Conservation (phyloP, 352 stramenopile genomes). For the Phytopythium vexans region DNA sequence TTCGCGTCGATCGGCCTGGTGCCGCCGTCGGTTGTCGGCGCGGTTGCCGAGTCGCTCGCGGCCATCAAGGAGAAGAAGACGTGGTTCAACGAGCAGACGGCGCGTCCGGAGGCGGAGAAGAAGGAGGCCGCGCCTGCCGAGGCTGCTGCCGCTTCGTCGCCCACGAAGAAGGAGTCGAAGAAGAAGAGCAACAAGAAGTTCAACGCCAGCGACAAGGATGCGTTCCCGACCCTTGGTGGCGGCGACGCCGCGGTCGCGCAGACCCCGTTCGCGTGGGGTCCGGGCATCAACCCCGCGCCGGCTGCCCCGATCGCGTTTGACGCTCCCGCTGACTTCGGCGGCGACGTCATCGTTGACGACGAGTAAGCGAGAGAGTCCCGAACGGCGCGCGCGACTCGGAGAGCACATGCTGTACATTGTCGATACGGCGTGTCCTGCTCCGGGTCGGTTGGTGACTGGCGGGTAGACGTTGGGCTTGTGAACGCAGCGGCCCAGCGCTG, state of each 20-base stretch:
- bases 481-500: too few relatives aligned
- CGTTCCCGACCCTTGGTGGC: constrained; percentile 78
- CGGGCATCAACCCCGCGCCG: constrained; percentile 42
- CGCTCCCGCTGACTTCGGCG: constrained; percentile 38
- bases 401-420: too few relatives aligned
- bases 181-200: constrained; percentile 84
- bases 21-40: constrained; percentile 83
- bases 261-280: constrained; percentile 42
- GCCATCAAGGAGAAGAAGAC: constrained; percentile 96
- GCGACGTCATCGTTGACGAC: constrained; percentile 37
- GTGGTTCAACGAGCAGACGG: constrained; percentile 75
- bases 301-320: constrained; percentile 20
- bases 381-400: too few relatives aligned
- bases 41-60: constrained; percentile 85
- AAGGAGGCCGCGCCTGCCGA: constrained; percentile 14
- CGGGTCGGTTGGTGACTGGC: too few relatives aligned
- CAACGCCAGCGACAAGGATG: constrained; percentile 69
- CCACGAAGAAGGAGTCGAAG: constrained; percentile 54
- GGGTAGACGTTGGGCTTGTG: too few relatives aligned
- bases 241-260: constrained; percentile 28
- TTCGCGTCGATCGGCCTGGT: constrained; percentile 92
- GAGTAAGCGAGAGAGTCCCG: constrained; percentile 20
- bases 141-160: constrained; percentile 15
- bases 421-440: too few relatives aligned
- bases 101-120: constrained; percentile 26